These are phyloP conservation scores for Pouteria campechiana DNA, from an alignment of 179 eudicot species.

Conservation along the genomic window DNA sequence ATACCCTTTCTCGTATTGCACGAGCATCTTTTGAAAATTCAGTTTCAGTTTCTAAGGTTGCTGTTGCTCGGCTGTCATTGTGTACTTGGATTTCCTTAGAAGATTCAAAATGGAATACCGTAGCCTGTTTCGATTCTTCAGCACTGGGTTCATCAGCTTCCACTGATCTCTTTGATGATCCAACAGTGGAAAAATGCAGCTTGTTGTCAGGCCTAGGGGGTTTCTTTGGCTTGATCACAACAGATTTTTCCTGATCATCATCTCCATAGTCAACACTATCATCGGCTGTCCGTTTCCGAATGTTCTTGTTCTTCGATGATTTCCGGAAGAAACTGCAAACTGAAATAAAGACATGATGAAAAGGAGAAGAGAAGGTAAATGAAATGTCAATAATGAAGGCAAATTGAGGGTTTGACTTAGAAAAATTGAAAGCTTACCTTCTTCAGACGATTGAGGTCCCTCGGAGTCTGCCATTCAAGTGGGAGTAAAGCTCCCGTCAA, in stretches of 20 bases:
- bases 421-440: no score
- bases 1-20: conserved; percentile 49
- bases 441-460: no score
- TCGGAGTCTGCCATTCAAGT: no score
- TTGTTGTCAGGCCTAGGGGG: conserved; percentile 35
- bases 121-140: conserved; percentile 19
- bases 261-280: conserved; percentile 29
- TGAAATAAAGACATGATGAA: conserved; percentile 11
- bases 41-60: conserved; percentile 85
- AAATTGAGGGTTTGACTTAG: no score
- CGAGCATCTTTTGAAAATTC: conserved; percentile 68
- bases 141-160: conserved; percentile 23
- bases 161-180: conserved; percentile 22
- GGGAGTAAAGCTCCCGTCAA: no score
- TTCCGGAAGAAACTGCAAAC: conserved; percentile 78
- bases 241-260: conserved; percentile 21
- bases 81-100: conserved; percentile 70
- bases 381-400: no score
- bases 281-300: conserved; percentile 47
- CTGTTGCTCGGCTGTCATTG: conserved; percentile 74
- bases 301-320: conserved; percentile 68
- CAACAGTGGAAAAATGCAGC: conserved; percentile 59
- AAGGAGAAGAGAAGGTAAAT: no score
- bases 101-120: conserved; percentile 65
- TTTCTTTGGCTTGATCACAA: conserved; percentile 30